Evolutionary conservation across 1,139 yeast genomes (phyloP), one percentile per base, ranked within the genome.

Genomic region (Kurtzmaniella quercitrusa): DNA sequence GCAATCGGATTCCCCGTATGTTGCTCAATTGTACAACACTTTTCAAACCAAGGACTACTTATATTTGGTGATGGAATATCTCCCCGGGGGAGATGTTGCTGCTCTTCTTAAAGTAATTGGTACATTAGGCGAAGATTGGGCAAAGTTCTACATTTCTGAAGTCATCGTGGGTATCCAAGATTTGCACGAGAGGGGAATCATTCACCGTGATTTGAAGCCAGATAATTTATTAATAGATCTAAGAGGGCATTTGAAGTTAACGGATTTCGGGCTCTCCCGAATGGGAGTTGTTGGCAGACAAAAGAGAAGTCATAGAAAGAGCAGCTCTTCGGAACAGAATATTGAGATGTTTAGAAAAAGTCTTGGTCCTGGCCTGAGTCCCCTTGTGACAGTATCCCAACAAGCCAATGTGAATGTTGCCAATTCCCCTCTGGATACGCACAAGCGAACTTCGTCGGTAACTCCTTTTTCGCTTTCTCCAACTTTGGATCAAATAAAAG

Each of bases 71-170:
- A 93, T 94, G 98, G 98, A 94, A 60, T 94, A 89, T 59, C 68
- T 93, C 39, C 88, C 87, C 52, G 98, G 98, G 34, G 99, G 99
- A 22, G 99, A 94, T 61, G 80, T 95, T 57, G 95, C 97, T 0
- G 85, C 96, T 0, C 67, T 94, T 40, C 67, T 94, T 26, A 87
- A 88, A 52, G 81, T 82, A 61, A 70, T 91, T 59, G 96, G 95
- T 0, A 83, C 84, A 2, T 65, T 88, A 34, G 88, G 96, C 1
- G 82, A 87, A 43, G 85, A 83, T 45, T 93, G 98, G 98, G 84
- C 95, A 0, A 81, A 76, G 47, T 74, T 86, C 50, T 94, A 93
- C 54, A 77, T 88, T 45, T 93, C 96, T 0, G 98, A 94, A 59
- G 89, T 89, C 2, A 81, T 91, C 21, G 82, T 88, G 21, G 97